Conservation (phyloP, 331 rosid genomes). For the Cydonia oblonga region DNA sequence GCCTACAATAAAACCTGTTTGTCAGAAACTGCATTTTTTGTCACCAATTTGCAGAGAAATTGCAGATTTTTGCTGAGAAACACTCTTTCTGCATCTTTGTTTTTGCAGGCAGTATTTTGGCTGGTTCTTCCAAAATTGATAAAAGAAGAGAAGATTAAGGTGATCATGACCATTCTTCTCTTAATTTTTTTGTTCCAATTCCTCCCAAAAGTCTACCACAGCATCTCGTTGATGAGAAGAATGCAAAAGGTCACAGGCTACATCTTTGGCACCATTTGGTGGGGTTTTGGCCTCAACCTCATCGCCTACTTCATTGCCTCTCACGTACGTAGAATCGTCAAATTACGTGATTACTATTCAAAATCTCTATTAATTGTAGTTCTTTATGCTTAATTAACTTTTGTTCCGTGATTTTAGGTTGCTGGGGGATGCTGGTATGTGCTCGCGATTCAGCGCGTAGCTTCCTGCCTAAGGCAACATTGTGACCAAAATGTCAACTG, state of each 20-base stretch:
- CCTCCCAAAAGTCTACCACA: slow-evolving; percentile 90
- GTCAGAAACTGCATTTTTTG: not conserved
- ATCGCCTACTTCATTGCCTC: slow-evolving; percentile 96
- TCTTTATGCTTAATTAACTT: not conserved
- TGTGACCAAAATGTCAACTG: slow-evolving; percentile 53
- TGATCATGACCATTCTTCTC: slow-evolving; percentile 74
- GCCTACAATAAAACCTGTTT: not conserved
- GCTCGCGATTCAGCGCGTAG: slow-evolving; percentile 86
- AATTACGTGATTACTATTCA: not conserved
- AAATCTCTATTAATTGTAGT: not conserved
- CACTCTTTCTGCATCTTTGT: not conserved
- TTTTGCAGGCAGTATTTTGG: slow-evolving; percentile 84
- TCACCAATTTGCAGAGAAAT: not conserved
- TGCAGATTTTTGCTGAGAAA: not conserved
- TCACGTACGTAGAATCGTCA: slow-evolving; percentile 40
- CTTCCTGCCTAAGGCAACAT: slow-evolving; percentile 67
- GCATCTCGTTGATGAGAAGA: slow-evolving; percentile 79
- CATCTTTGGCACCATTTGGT: slow-evolving; percentile 97
- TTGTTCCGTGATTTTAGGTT: slow-evolving; percentile 30
- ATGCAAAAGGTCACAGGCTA: slow-evolving; percentile 97
- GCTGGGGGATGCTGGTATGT: slow-evolving; percentile 99
- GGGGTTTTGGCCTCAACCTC: slow-evolving; percentile 97
- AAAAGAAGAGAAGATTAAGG: slow-evolving; percentile 70
- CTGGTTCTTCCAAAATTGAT: slow-evolving; percentile 68
- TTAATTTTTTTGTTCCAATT: slow-evolving; percentile 79